Evolutionary conservation across 2,329 filamentous ascomycete species (phyloP).

Genomic region (Nigrospora sphaerica): DNA sequence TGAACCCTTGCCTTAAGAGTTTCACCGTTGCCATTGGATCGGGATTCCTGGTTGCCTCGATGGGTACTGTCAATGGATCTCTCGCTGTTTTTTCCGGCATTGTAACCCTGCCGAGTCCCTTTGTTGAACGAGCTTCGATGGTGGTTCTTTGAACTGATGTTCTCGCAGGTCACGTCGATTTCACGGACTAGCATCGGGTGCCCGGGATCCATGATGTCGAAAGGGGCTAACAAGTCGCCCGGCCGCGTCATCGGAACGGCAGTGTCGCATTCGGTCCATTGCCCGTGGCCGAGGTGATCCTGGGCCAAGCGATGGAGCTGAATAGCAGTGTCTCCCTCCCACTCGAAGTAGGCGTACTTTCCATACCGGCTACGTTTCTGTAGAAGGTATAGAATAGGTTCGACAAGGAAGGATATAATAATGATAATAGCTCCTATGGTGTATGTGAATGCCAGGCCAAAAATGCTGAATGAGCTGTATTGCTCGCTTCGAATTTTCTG

Average conservation of each 20-base stretch:
- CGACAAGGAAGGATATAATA: background rate
- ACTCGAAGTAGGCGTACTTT: background rate
- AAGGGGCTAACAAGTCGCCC: background rate
- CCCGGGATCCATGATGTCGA: background rate
- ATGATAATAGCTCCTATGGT: background rate
- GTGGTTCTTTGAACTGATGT: too few relatives aligned
- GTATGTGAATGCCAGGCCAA: background rate
- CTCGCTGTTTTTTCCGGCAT: too few relatives aligned
- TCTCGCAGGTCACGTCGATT: too few relatives aligned
- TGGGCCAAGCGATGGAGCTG: background rate
- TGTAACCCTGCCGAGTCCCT: too few relatives aligned
- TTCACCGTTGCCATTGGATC: too few relatives aligned
- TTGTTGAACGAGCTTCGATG: too few relatives aligned
- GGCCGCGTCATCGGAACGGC: background rate
- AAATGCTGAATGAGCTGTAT: background rate
- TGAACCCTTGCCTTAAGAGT: too few relatives aligned
- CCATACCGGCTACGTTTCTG: background rate
- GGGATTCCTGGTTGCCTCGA: too few relatives aligned
- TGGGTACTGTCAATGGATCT: too few relatives aligned
- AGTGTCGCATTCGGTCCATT: background rate
- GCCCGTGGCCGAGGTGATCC: background rate
- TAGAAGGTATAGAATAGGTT: background rate
- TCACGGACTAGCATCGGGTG: background rate
- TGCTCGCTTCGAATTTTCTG: background rate
- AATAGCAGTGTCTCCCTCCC: background rate